phyloP scores from a whole-genome alignment of 352 stramenopile genomes.

The Pythium scleroteichum region DNA sequence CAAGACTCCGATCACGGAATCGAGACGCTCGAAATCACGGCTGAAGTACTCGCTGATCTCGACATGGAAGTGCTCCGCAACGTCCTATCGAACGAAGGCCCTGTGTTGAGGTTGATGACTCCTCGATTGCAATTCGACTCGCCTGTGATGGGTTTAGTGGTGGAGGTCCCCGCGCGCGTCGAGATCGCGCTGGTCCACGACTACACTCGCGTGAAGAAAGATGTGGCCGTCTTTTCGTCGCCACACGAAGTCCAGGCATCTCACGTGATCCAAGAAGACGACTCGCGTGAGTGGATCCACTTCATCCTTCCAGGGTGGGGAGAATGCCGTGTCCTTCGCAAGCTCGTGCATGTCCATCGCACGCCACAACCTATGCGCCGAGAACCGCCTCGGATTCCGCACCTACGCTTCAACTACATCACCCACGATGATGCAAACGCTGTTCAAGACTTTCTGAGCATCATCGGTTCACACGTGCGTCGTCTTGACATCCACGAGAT shows the following conservation, averaged over 20 bases:
- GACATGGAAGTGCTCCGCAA: constrained; percentile 1
- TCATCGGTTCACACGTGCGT: not conserved
- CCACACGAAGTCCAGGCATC: not conserved
- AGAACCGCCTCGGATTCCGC: not conserved
- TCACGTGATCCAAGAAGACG: constrained; percentile 1
- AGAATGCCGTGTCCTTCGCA: not conserved
- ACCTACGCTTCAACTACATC: constrained; percentile 12
- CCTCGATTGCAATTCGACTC: constrained; percentile 1
- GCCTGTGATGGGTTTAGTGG: constrained; percentile 1
- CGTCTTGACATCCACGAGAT: constrained; percentile 16
- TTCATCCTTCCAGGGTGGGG: constrained; percentile 11
- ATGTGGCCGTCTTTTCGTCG: not conserved
- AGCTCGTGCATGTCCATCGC: not conserved
- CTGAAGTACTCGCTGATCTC: constrained; percentile 1
- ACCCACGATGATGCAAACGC: not conserved
- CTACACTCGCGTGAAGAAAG: constrained; percentile 1
- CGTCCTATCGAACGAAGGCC: not conserved
- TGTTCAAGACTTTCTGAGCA: not conserved
- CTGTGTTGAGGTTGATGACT: not conserved
- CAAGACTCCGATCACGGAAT: constrained; percentile 3
- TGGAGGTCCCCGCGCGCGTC: not conserved
- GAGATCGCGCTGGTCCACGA: constrained; percentile 11
- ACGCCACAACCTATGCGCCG: not conserved
- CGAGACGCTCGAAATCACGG: constrained; percentile 8
- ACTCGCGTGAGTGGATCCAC: not conserved